Evolutionary conservation across 495 filamentous ascomycete genomes (phyloP).

Genomic region (Clavariopsis aquatica): DNA sequence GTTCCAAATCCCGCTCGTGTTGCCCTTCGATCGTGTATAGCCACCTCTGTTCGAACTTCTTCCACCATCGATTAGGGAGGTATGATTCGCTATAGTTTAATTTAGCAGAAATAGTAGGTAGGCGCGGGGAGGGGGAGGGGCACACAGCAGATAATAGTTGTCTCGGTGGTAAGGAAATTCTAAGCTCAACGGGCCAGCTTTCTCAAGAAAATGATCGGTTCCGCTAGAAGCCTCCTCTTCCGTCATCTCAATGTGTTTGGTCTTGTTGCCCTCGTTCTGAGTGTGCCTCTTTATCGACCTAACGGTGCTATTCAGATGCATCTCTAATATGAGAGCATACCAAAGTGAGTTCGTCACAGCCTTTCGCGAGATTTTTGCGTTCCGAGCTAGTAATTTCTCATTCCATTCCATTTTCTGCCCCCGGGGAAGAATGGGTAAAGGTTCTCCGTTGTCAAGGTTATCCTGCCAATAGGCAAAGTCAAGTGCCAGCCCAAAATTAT

Average conservation of each 20-base stretch:
- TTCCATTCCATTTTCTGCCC: slow-evolving; percentile 54
- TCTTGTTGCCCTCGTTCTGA: slow-evolving; percentile 51
- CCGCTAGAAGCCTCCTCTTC: slow-evolving; percentile 48
- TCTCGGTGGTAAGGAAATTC: slow-evolving; percentile 57
- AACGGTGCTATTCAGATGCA: slow-evolving; percentile 53
- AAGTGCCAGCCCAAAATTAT: slow-evolving; percentile 52
- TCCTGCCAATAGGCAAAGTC: slow-evolving; percentile 59
- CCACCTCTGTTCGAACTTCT: slow-evolving; percentile 44
- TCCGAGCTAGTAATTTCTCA: slow-evolving; percentile 42
- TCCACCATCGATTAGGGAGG: slow-evolving; percentile 53
- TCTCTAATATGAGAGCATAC: slow-evolving; percentile 54
- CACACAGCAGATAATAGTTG: slow-evolving; percentile 54
- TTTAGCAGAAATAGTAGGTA: too few species aligned
- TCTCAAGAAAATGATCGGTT: slow-evolving; percentile 52
- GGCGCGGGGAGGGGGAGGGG: neutral
- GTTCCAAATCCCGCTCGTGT: slow-evolving; percentile 49
- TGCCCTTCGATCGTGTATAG: slow-evolving; percentile 49
- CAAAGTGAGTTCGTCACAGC: slow-evolving; percentile 50
- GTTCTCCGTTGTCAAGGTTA: slow-evolving; percentile 52
- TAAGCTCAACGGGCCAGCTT: slow-evolving; percentile 50
- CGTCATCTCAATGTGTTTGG: slow-evolving; percentile 52
- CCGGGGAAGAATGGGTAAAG: slow-evolving; percentile 53
- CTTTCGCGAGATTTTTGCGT: slow-evolving; percentile 48
- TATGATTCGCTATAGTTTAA: slow-evolving; percentile 46
- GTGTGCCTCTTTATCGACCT: slow-evolving; percentile 54